phyloP scores from a whole-genome alignment of 2,329 filamentous ascomycete species.

The Aspergillus versicolor region DNA sequence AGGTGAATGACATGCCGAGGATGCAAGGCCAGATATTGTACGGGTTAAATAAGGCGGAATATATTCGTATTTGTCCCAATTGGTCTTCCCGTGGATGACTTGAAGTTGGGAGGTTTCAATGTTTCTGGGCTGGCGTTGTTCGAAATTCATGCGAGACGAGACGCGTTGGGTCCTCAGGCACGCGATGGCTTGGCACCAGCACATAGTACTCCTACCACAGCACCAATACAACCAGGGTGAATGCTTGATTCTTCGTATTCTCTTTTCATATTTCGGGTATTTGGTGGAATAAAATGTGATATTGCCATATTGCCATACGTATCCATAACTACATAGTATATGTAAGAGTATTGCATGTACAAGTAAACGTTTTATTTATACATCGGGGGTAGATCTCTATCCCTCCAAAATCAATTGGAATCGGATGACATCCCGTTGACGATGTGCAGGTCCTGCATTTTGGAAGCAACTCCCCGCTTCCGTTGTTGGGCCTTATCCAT shows the following conservation, averaged over 20 bases:
- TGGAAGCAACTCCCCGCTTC: constrained; percentile 29
- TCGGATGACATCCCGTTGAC: constrained; percentile 17
- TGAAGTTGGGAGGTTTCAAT: neutral
- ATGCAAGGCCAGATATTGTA: neutral
- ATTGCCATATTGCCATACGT: neutral
- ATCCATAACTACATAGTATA: neutral
- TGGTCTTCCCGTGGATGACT: neutral
- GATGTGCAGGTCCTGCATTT: constrained; percentile 31
- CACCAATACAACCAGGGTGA: neutral
- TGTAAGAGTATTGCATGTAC: neutral
- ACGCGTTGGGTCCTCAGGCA: constrained; percentile 18
- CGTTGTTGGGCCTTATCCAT: constrained; percentile 35
- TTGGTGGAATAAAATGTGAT: neutral
- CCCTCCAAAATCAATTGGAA: neutral
- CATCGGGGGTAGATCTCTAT: neutral
- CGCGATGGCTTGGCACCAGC: constrained; percentile 17
- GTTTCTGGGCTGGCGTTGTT: constrained; percentile 3
- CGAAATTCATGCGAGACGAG: constrained; percentile 8
- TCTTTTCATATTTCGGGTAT: neutral
- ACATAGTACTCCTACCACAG: neutral
- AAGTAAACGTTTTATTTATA: neutral
- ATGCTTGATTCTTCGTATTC: neutral
- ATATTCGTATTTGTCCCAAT: neutral
- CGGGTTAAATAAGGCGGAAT: neutral
- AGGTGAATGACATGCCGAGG: neutral